Conservation (phyloP, 768 basidiomycete genomes). For the Lactarius pseudohatsudake region DNA sequence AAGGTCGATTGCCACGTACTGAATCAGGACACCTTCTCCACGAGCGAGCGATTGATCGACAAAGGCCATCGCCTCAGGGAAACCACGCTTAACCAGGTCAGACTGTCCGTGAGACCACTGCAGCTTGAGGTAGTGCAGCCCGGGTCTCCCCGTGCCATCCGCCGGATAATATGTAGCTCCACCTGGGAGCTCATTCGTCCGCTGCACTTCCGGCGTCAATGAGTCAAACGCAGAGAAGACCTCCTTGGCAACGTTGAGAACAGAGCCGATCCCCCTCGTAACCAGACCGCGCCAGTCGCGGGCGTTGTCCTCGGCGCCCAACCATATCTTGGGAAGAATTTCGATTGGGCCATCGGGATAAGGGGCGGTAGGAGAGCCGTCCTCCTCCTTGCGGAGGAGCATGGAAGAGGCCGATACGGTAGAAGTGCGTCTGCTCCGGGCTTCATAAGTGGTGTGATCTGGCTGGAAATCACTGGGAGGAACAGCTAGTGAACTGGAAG, state of each 20-base stretch:
- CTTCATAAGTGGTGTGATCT: slow-evolving; percentile 34
- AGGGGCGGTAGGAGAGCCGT: slow-evolving; percentile 61
- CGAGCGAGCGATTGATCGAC: slow-evolving; percentile 73
- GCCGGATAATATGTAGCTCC: slow-evolving; percentile 63
- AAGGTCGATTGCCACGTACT: slow-evolving; percentile 52
- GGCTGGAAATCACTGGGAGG: slow-evolving; percentile 37
- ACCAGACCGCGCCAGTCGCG: slow-evolving; percentile 73
- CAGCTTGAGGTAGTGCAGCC: slow-evolving; percentile 85
- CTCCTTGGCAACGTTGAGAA: slow-evolving; percentile 94
- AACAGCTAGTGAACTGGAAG: slow-evolving; percentile 50
- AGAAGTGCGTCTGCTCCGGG: slow-evolving; percentile 61
- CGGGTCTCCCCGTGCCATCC: slow-evolving; percentile 69
- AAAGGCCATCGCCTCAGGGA: slow-evolving; percentile 78
- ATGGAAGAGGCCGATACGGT: slow-evolving; percentile 61
- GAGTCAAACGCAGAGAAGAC: slow-evolving; percentile 71
- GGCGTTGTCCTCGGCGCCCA: slow-evolving; percentile 91
- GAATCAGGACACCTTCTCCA: slow-evolving; percentile 78
- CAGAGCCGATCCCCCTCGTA: slow-evolving; percentile 70
- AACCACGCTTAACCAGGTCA: slow-evolving; percentile 77
- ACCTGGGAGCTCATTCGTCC: slow-evolving; percentile 59
- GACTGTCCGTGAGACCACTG: slow-evolving; percentile 94
- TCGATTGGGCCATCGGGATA: slow-evolving; percentile 82
- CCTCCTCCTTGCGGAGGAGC: slow-evolving; percentile 60
- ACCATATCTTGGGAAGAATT: slow-evolving; percentile 82
- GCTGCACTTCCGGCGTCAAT: slow-evolving; percentile 38